A percentile compares a stretch with the other conserved stretches of the same genome.
Conservation (phyloP, 2,329 filamentous ascomycete genomes). For the Monosporascus sp. region DNA sequence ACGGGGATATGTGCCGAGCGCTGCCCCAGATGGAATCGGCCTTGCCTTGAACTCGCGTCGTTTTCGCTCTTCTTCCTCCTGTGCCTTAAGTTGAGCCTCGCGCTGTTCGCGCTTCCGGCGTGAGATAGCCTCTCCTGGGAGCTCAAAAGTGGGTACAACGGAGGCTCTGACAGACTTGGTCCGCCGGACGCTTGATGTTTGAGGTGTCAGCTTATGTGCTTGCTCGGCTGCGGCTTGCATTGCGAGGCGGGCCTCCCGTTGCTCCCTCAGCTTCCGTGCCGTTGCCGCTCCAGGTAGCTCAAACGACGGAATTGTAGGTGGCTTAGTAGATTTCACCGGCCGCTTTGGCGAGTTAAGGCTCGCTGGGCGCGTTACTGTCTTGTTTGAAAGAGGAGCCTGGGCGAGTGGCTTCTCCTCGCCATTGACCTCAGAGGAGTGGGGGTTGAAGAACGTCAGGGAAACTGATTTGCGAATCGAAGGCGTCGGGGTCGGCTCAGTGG, state of each 20-base stretch:
- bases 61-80: conserved; percentile 56
- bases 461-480: conserved; percentile 37
- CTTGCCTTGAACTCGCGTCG: conserved; percentile 60
- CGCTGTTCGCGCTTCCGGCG: conserved; percentile 51
- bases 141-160: conserved; percentile 53
- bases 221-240: conserved; percentile 25
- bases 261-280: conserved; percentile 32
- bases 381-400: conserved; percentile 21
- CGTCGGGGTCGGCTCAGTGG: conserved; percentile 25
- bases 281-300: conserved; percentile 60
- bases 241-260: conserved; percentile 45
- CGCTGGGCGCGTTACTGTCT: conserved; percentile 28
- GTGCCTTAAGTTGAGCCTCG: conserved; percentile 45
- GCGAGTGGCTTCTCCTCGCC: conserved; percentile 17
- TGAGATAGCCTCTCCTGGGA: conserved; percentile 58
- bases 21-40: conserved; percentile 44
- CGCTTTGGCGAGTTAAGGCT: conserved; percentile 42
- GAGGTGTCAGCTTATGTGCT: conserved; percentile 19
- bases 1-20: conserved; percentile 40
- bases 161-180: conserved; percentile 47
- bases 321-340: conserved; percentile 47
- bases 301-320: conserved; percentile 50
- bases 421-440: conserved; percentile 21
- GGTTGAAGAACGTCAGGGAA: conserved; percentile 33
- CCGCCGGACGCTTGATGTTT: conserved; percentile 35